Evolutionary conservation across 1,284 basidiomycete species (phyloP), one percentile per base, ranked within the genome.

Genomic region (Thelephora terrestris): DNA sequence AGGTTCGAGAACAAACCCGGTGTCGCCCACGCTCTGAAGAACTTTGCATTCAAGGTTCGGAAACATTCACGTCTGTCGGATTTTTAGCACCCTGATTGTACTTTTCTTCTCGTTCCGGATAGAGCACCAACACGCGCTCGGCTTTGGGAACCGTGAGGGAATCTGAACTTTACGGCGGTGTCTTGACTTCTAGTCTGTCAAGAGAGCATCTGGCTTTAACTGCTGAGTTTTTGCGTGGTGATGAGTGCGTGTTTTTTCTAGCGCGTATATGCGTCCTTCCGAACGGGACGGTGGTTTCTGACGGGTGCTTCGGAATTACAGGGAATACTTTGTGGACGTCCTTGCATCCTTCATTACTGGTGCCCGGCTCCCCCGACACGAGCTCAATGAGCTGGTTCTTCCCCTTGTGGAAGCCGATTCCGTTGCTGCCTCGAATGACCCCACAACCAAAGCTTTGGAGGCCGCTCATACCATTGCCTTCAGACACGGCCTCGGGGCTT

Each of bases 41-140:
- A 91, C 78, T 95, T 92, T 75, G 84, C 91, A 52, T 96, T 93
- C 82, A 96, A 94, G 86, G 93, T 95, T 57, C 7, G 29, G 14
- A 32, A 32, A 10, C 27, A 10, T 32, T 45, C 18, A 42, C n/a
- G 39, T 21, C n/a, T 21, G 7, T 18, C 20, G 16, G 39, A 23
- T 5, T n/a, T 18, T 14, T 42, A 42, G 14, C 39, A 2, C 21
- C 20, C 25, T 42, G 20, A 42, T 42, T 20, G 58, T 29, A 48
- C 24, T 45, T 45, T 16, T 20, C 7, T 5, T 47, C 9, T n/a
- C 20, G 17, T 43, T 20, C 40, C 52, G 14, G n/a, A n/a, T 55
- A 91, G 91, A 85, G 84, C 68, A 92, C 89, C 40, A 71, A 73
- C 53, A 79, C 83, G 60, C 83, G 91, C 57, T 95, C 94, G 45